Evolutionary conservation across 352 stramenopile species (phyloP).

Genomic region (Pythium aphanidermatum): DNA sequence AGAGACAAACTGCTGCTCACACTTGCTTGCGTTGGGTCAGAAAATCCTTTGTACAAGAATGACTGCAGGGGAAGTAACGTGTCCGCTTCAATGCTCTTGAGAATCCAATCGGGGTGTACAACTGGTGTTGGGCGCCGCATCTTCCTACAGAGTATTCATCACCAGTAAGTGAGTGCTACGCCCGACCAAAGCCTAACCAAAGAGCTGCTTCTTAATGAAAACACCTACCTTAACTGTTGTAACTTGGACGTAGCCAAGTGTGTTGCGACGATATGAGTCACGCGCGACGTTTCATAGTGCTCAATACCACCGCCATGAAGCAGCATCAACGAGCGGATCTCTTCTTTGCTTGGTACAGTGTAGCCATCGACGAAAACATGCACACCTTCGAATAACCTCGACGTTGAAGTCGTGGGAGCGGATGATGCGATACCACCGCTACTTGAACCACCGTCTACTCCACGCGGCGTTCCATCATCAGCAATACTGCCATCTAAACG

Average conservation of each 20-base stretch:
- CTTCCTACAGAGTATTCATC: slow-evolving; percentile 29
- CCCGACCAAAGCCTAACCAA: too few species aligned
- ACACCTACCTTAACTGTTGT: slow-evolving; percentile 67
- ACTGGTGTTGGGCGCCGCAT: slow-evolving; percentile 61
- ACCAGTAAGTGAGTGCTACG: too few species aligned
- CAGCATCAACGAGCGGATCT: slow-evolving; percentile 76
- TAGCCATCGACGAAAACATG: slow-evolving; percentile 87
- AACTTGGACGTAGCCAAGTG: slow-evolving; percentile 82
- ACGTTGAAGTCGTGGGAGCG: slow-evolving; percentile 3
- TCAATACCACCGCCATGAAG: slow-evolving; percentile 81
- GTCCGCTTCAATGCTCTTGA: slow-evolving; percentile 77
- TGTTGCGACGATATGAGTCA: slow-evolving; percentile 87
- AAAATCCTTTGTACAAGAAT: slow-evolving; percentile 86
- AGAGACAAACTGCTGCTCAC: slow-evolving; percentile 24
- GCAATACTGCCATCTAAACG: too few species aligned
- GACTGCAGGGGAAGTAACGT: slow-evolving; percentile 61
- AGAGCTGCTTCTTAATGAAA: too few species aligned
- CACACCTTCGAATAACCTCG: slow-evolving; percentile 59
- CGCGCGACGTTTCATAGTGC: slow-evolving; percentile 78
- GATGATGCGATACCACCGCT: background rate
- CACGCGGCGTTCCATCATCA: too few species aligned
- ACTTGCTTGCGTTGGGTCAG: slow-evolving; percentile 55
- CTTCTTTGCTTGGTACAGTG: slow-evolving; percentile 76
- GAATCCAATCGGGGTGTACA: slow-evolving; percentile 89
- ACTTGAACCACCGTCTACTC: background rate